Evolutionary conservation across 345 rosid genomes (phyloP).

Genomic region (Eucalyptus erythrocorys): DNA sequence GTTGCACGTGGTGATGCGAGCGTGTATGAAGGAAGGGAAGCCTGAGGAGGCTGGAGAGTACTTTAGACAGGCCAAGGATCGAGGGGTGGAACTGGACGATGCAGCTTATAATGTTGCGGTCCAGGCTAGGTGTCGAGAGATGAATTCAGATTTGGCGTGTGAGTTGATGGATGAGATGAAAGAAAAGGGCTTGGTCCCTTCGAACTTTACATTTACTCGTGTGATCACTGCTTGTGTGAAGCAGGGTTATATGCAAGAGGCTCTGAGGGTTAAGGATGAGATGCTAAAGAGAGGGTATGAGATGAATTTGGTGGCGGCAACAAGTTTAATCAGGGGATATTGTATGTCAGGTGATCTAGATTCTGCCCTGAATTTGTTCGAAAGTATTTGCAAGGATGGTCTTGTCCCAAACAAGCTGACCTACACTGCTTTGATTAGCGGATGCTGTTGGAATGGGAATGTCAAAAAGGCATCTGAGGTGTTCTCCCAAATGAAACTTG

Average conservation of each 20-base stretch:
- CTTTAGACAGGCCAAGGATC: constrained; percentile 27
- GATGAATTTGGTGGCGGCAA: constrained; percentile 45
- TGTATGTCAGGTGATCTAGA: constrained; percentile 34
- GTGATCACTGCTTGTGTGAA: constrained; percentile 51
- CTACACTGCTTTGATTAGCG: constrained; percentile 49
- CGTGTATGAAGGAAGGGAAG: constrained; percentile 38
- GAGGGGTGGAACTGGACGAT: constrained; percentile 41
- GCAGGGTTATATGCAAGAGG: constrained; percentile 47
- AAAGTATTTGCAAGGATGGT: constrained; percentile 43
- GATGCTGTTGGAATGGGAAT: constrained; percentile 43
- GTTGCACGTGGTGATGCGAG: constrained; percentile 28
- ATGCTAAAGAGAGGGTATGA: constrained; percentile 51
- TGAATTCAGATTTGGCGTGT: constrained; percentile 24
- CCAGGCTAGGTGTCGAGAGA: constrained; percentile 31
- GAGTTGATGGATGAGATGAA: constrained; percentile 53
- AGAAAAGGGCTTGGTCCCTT: constrained; percentile 34
- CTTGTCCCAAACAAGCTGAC: constrained; percentile 51
- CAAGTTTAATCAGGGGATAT: constrained; percentile 58
- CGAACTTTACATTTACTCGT: constrained; percentile 25
- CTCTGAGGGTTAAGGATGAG: constrained; percentile 63
- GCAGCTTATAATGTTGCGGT: constrained; percentile 25
- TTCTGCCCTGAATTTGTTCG: constrained; percentile 49
- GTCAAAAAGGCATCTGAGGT: constrained; percentile 51
- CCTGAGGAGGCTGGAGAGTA: constrained; percentile 31
- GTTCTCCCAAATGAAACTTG: constrained; percentile 43